Evolutionary conservation across 768 basidiomycete genomes (phyloP).

Genomic region (Tephrocybe rancida): DNA sequence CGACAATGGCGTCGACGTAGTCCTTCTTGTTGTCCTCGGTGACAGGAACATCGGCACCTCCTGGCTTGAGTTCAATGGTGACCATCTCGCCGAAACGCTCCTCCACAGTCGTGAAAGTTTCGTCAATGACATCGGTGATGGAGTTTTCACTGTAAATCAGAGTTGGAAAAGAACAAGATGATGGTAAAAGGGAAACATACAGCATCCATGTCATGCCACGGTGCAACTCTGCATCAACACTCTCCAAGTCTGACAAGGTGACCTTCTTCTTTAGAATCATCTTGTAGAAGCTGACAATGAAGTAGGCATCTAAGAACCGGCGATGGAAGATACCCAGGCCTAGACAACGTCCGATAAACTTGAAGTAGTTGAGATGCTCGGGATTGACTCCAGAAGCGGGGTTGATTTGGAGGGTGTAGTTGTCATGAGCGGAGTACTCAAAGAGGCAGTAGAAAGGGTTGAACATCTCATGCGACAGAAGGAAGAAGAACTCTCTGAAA

Average conservation of each 20-base stretch:
- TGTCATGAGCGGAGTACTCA: slow-evolving; percentile 99
- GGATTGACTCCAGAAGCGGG: slow-evolving; percentile 98
- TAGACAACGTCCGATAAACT: slow-evolving; percentile 96
- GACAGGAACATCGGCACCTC: slow-evolving; percentile 83
- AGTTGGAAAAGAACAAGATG: slow-evolving; percentile 7
- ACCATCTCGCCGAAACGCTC: slow-evolving; percentile 99
- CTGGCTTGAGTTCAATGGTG: slow-evolving; percentile 91
- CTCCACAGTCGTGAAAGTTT: slow-evolving; percentile 96
- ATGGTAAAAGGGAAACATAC: slow-evolving; percentile 48
- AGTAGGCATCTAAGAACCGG: slow-evolving; percentile 98
- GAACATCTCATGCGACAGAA: slow-evolving; percentile 99
- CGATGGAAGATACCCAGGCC: slow-evolving; percentile 99
- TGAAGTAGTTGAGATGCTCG: slow-evolving; percentile 99
- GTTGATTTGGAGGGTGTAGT: slow-evolving; percentile 99
- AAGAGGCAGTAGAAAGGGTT: slow-evolving; percentile 99
- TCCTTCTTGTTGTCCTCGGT: slow-evolving; percentile 99
- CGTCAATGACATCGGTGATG: slow-evolving; percentile 96
- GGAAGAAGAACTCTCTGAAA: slow-evolving; percentile 97
- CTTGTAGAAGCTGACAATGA: slow-evolving; percentile 99
- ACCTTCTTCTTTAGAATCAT: slow-evolving; percentile 99
- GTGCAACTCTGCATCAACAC: slow-evolving; percentile 93
- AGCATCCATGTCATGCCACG: slow-evolving; percentile 99
- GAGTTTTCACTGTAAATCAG: slow-evolving; percentile 83
- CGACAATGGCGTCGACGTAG: slow-evolving; percentile 92
- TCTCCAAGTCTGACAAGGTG: slow-evolving; percentile 89